phyloP scores from a whole-genome alignment of 179 eudicot genomes.

The Gypsophila paniculata region DNA sequence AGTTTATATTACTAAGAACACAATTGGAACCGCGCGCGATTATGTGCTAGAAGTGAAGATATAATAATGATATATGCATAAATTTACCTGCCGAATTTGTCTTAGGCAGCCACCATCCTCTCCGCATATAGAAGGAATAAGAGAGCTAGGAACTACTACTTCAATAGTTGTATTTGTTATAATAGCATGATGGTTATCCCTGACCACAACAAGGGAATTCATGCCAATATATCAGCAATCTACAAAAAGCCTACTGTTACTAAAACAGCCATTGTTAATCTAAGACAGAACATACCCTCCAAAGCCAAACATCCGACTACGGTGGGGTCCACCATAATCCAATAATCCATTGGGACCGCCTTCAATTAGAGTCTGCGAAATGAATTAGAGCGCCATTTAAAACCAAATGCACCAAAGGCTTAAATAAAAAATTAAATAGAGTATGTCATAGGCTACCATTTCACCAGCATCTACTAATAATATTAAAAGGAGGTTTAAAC shows the following conservation, averaged over 20 bases:
- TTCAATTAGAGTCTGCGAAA: constrained; percentile 47
- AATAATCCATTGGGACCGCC: constrained; percentile 57
- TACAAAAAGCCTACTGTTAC: background rate
- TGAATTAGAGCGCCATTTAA: constrained; percentile 15
- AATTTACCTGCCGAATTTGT: constrained; percentile 75
- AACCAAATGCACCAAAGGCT: constrained; percentile 1
- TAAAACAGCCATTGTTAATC: background rate
- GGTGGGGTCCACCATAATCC: constrained; percentile 63
- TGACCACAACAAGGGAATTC: constrained; percentile 28
- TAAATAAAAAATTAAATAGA: background rate
- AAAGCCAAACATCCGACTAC: constrained; percentile 62
- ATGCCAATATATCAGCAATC: constrained; percentile 14
- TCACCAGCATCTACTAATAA: too few relatives aligned
- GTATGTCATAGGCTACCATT: background rate
- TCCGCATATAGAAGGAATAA: constrained; percentile 80
- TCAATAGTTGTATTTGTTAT: constrained; percentile 88
- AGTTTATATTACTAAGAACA: background rate
- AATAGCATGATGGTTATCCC: constrained; percentile 58
- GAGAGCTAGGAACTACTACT: constrained; percentile 80
- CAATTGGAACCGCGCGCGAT: background rate
- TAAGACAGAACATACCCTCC: constrained; percentile 55
- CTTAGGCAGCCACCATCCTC: constrained; percentile 90
- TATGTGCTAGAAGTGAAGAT: background rate
- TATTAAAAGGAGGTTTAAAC: too few relatives aligned
- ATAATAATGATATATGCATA: background rate